phyloP scores from a whole-genome alignment of 441 rosid genomes.

The Iberis amara region DNA sequence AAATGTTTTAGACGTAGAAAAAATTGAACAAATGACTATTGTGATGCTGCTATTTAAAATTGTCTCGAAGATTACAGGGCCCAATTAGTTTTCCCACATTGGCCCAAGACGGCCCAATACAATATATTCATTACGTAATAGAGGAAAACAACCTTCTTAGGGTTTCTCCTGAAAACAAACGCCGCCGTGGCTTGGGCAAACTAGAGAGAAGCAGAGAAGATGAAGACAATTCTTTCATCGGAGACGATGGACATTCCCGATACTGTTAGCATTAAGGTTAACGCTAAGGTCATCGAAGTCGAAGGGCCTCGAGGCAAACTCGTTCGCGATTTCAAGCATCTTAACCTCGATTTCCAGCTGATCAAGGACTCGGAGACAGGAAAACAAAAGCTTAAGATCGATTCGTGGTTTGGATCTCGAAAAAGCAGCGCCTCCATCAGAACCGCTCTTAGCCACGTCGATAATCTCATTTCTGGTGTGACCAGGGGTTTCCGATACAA shows the following conservation, averaged over 20 bases:
- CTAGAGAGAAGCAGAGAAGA: no score
- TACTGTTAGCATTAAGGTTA: conserved; percentile 54
- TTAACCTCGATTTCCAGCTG: conserved; percentile 71
- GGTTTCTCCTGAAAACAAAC: no score
- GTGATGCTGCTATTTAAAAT: no score
- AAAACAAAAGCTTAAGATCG: conserved; percentile 54
- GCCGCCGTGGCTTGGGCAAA: no score
- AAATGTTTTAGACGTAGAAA: no score
- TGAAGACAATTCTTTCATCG: conserved; percentile 68
- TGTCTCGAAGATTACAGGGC: no score
- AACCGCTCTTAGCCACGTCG: conserved; percentile 64
- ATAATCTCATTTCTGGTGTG: conserved; percentile 64
- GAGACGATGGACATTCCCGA: conserved; percentile 86
- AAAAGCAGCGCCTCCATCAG: conserved; percentile 72
- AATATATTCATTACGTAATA: no score
- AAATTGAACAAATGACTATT: no score
- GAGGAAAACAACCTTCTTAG: no score
- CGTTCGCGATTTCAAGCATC: conserved; percentile 69
- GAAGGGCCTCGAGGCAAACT: conserved; percentile 82
- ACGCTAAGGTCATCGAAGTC: conserved; percentile 67
- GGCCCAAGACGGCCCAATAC: no score
- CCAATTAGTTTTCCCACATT: no score
- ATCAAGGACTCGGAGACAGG: conserved; percentile 57
- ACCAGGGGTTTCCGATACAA: conserved; percentile 65
- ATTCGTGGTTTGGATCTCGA: conserved; percentile 71